Base-by-base conservation (phyloP, 225 moss, liverwort and hornwort genomes). In the Ulota crispa region DNA sequence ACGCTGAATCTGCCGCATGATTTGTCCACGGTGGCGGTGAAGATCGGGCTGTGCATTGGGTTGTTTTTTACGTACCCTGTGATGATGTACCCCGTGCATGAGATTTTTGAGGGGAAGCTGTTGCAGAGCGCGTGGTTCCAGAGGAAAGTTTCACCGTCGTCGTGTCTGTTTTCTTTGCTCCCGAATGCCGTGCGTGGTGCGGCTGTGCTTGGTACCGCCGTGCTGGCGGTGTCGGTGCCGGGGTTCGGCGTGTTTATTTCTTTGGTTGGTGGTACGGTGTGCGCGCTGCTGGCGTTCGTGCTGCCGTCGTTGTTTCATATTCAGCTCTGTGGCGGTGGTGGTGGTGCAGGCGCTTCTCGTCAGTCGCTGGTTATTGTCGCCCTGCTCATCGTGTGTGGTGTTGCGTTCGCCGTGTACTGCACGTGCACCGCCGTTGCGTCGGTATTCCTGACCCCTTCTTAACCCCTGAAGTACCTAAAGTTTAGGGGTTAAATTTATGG, bases 21-120 rank as follows among this genome's bases (percentile, higher is more conserved):
- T 60, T 55, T 91, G 87, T 93, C 93, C 30, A 99, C 98, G 0
- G 14, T 76, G 3, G 61, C 91, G 19, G 96, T 99, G 32, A 99
- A 99, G 72, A 72, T 76, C 4, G 98, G 93, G 1, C 36, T 99
- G 12, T 91, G 94, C 92, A 88, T 94, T 1, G 92, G 92, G 9
- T 86, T 99, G 59, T 94, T 93, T 86, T 99, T 99, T 87, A 96
- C 98, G 3, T 96, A 93, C 16, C 95, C 98, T 6, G 92, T 96
- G 18, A 99, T 99, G 98, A 90, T 99, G 85, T 89, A 94, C 65
- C 98, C 98, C 0, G 94, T 99, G 14, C 98, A 99, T 15, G 98
- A 99, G 84, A 94, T 96, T 27, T 93, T 99, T 54, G 98, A 99
- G 81, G 83, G 31, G 20, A 96, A 92, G 75, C 62, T 99, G 78